phyloP scores from a whole-genome alignment of 495 filamentous ascomycete species.

The Apiosordaria backusii region DNA sequence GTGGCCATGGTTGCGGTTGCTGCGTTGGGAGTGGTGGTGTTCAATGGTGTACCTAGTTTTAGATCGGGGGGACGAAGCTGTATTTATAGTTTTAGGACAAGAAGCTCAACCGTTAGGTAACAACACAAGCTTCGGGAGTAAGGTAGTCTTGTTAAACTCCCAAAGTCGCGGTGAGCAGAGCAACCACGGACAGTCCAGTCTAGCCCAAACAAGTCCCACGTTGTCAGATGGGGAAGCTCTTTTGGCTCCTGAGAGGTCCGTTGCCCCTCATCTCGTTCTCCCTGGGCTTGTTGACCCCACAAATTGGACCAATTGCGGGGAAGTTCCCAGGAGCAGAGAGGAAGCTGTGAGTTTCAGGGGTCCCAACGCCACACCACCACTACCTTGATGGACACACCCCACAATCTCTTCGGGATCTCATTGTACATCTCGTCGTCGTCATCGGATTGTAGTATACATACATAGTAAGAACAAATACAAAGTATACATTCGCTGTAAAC shows the following conservation, averaged over 20 bases:
- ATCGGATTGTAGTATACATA: background rate
- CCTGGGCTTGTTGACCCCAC: background rate
- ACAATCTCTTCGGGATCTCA: background rate
- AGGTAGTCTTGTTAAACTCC: background rate
- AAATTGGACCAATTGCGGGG: background rate
- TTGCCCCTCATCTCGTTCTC: slow-evolving; percentile 9
- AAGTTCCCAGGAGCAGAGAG: slow-evolving; percentile 1
- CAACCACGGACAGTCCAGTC: background rate
- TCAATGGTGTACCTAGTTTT: background rate
- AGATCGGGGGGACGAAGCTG: background rate
- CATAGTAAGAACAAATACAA: background rate
- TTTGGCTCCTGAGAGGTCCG: slow-evolving; percentile 7
- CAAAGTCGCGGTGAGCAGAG: slow-evolving; percentile 19
- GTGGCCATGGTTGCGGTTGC: slow-evolving; percentile 33
- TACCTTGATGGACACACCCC: background rate
- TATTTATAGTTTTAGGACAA: background rate
- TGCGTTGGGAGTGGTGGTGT: background rate
- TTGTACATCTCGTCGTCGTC: background rate
- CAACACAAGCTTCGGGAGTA: background rate
- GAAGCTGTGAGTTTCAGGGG: background rate
- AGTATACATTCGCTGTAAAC: background rate
- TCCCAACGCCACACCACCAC: background rate
- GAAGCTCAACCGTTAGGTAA: background rate
- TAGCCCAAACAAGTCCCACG: slow-evolving; percentile 13
- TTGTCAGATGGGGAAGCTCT: slow-evolving; percentile 19